A percentile compares a stretch with the other conserved stretches of the same genome.
These are phyloP conservation scores for Clarireedia sp. DNA, from an alignment of 2,329 filamentous ascomycete genomes.

Conservation along the genomic window DNA sequence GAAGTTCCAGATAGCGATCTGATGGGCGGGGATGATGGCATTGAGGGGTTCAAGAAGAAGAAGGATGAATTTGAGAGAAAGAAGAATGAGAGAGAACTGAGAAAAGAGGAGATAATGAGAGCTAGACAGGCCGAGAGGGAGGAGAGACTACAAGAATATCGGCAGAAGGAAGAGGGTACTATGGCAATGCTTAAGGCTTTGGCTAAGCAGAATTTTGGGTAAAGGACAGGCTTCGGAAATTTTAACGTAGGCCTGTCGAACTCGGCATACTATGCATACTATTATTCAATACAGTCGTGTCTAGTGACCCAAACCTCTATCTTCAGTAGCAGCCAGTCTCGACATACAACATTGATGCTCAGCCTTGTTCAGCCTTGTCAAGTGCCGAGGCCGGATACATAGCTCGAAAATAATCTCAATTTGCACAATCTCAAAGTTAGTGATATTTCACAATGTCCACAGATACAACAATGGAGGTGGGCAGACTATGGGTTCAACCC, in stretches of 20 bases:
- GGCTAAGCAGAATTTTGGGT: slow-evolving; percentile 71
- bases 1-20: slow-evolving; percentile 68
- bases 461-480: no score
- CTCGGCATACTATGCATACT: no score
- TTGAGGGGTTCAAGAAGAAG: slow-evolving; percentile 61
- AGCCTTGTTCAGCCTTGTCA: slow-evolving; percentile 6
- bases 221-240: background rate
- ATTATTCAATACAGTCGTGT: no score
- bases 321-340: no score
- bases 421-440: no score
- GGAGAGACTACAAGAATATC: slow-evolving; percentile 61
- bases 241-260: no score
- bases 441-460: no score
- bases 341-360: background rate
- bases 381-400: no score
- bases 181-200: slow-evolving; percentile 74
- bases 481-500: no score
- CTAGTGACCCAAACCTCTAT: no score
- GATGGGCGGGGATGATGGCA: slow-evolving; percentile 60
- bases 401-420: no score
- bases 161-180: slow-evolving; percentile 73
- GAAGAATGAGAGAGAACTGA: slow-evolving; percentile 77
- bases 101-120: slow-evolving; percentile 71
- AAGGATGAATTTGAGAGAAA: slow-evolving; percentile 59
- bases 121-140: slow-evolving; percentile 74